Evolutionary conservation across 1,284 basidiomycete genomes (phyloP).

Genomic region (Exsudoporus floridanus): DNA sequence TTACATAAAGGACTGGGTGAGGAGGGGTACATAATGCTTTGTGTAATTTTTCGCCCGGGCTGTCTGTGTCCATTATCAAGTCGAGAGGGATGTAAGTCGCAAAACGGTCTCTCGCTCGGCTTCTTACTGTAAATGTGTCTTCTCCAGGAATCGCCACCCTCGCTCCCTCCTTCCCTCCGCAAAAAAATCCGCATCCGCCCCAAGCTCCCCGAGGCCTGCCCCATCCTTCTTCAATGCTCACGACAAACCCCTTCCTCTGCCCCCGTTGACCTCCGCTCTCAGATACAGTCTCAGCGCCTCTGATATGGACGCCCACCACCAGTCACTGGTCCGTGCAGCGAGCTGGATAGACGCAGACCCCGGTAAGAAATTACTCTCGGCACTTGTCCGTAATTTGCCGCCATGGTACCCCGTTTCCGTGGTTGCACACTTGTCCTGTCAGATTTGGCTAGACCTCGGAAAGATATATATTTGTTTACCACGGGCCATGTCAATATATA

Average conservation of each 20-base stretch:
- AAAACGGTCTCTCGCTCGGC: background rate
- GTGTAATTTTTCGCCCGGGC: slow-evolving; percentile 5
- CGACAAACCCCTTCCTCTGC: slow-evolving; percentile 32
- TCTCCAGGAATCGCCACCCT: slow-evolving; percentile 26
- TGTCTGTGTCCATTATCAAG: background rate
- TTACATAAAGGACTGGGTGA: slow-evolving; percentile 31
- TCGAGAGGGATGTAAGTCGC: slow-evolving; percentile 27
- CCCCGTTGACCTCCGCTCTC: slow-evolving; percentile 23
- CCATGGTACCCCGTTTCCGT: slow-evolving; percentile 24
- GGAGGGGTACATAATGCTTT: slow-evolving; percentile 24
- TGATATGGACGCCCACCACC: slow-evolving; percentile 31
- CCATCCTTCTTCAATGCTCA: slow-evolving; percentile 12
- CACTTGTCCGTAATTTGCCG: slow-evolving; percentile 7
- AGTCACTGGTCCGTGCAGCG: slow-evolving; percentile 12
- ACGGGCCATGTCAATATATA: slow-evolving; percentile 23
- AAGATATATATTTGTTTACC: slow-evolving; percentile 28
- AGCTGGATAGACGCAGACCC: slow-evolving; percentile 29
- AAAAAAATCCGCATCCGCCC: slow-evolving; percentile 31
- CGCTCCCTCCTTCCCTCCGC: slow-evolving; percentile 23
- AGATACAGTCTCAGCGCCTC: slow-evolving; percentile 17
- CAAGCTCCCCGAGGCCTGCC: slow-evolving; percentile 23
- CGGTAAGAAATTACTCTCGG: slow-evolving; percentile 23
- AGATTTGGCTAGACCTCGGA: slow-evolving; percentile 11
- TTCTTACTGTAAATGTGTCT: background rate
- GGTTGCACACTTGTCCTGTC: slow-evolving; percentile 5